These are phyloP conservation scores for Tetracentron sinense DNA, from an alignment of 164 flowering plant species.

Conservation along the genomic window DNA sequence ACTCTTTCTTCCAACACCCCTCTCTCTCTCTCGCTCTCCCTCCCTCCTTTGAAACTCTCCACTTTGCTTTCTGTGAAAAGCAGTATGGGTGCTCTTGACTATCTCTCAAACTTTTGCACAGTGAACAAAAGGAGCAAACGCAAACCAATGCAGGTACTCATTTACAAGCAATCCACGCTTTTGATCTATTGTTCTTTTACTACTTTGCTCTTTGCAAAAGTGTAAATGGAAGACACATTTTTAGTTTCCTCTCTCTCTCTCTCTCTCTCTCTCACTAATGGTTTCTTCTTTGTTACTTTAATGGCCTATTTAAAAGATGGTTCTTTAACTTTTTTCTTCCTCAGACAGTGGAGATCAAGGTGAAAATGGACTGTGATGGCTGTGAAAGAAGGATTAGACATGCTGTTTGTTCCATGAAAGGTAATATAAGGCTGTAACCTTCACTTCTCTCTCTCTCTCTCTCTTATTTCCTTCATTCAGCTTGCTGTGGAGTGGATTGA, in stretches of 20 bases:
- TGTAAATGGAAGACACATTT: background rate
- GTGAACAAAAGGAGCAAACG: slow-evolving; percentile 47
- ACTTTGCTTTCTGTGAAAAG: slow-evolving; percentile 6
- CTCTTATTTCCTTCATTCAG: background rate
- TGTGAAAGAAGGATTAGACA: slow-evolving; percentile 69
- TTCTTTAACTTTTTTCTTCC: slow-evolving; percentile 3
- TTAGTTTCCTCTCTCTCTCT: background rate
- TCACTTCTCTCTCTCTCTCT: slow-evolving; percentile 10
- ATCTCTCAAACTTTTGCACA: slow-evolving; percentile 58
- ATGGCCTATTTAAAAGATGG: background rate
- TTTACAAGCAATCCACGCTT: background rate
- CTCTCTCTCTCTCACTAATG: background rate
- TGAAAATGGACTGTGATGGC: slow-evolving; percentile 84
- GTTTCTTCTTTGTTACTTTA: no score
- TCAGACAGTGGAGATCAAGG: slow-evolving; percentile 80
- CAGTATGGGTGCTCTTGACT: slow-evolving; percentile 64
- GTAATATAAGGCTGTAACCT: slow-evolving; percentile 24
- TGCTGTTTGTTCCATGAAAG: slow-evolving; percentile 60
- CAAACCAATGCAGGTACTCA: slow-evolving; percentile 62
- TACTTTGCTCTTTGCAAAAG: background rate
- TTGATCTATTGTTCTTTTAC: background rate
- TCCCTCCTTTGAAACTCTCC: slow-evolving; percentile 1
- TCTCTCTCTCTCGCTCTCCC: slow-evolving; percentile 12
- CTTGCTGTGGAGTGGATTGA: background rate
- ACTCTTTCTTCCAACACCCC: no score